Evolutionary conservation across 768 basidiomycete species (phyloP), one percentile per base, ranked within the genome.

Genomic region (Boletus bicolor): DNA sequence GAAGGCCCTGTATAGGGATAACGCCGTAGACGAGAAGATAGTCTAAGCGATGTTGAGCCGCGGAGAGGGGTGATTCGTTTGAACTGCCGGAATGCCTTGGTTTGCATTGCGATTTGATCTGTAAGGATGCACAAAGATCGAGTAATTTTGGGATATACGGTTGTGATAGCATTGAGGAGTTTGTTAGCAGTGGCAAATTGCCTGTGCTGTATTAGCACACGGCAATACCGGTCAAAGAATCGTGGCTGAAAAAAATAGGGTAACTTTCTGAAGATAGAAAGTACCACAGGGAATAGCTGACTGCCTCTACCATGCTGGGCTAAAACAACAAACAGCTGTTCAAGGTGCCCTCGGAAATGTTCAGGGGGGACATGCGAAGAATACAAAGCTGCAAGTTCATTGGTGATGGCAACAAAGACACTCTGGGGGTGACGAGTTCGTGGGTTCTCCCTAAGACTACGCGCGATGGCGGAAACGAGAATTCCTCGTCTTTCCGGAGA

Each of bases 281-380:
- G 68, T 41, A 84, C 67, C 26, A 83, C 59, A 41, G 68, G 57
- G 1, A 80, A 59, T 9, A 78, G 73, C 21, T 68, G 63, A 0
- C 63, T 58, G 9, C 77, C 68, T 43, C 77, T 72, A 11, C 68
- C 72, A 4, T 75, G 72, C 53, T 17, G 77, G 65, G 69, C 80
- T 62, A 52, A 77, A 65, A 30, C 64, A 64, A 53, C 47, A 47
- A 83, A 67, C 28, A 81, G 73, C 49, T 75, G 78, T 11, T 80
- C 76, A 35, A 85, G 64, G n/a, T 65, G 58, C 34, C 67, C 62
- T 47, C 76, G 77, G 59, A 77, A 76, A 51, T 78, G 79, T 56
- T 66, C 59, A 0, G 73, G 65, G 0, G 79, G 78, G 17, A 60
- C 59, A 4, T 61, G 67, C 4, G 63, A 63, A 9, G 57, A 43